A percentile compares a stretch with the other conserved stretches of the same genome.
These are phyloP conservation scores for Chimonanthus praecox DNA, from an alignment of 164 flowering plant species.

Conservation along the genomic window DNA sequence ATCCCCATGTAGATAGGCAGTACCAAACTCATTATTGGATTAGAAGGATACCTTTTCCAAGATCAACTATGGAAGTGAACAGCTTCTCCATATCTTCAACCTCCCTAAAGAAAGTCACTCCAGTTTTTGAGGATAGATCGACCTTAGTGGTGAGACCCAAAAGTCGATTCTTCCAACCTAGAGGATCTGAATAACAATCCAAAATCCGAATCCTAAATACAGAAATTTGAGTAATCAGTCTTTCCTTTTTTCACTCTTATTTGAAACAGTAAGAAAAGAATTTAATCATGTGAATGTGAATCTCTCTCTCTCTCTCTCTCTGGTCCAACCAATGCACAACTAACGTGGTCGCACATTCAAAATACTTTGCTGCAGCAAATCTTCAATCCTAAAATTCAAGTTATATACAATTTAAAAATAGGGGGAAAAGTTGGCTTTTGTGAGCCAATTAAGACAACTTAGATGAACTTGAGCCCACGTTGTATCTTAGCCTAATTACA, in stretches of 20 bases:
- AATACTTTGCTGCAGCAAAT: not conserved
- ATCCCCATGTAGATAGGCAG: not conserved
- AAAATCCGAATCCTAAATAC: constrained; percentile 58
- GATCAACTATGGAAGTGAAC: constrained; percentile 39
- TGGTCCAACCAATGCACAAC: too few species aligned
- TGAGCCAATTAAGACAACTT: not conserved
- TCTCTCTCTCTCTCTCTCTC: too few species aligned
- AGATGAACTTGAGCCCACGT: too few species aligned
- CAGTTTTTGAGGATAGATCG: constrained; percentile 11
- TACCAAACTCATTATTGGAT: not conserved
- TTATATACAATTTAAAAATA: not conserved
- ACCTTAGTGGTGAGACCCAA: constrained; percentile 15
- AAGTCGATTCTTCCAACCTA: constrained; percentile 74
- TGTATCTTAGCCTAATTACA: too few species aligned
- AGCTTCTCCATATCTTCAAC: constrained; percentile 58
- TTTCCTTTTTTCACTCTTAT: not conserved
- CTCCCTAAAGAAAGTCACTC: constrained; percentile 33
- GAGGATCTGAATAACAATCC: constrained; percentile 89
- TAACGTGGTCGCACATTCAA: not conserved
- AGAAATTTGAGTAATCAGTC: not conserved
- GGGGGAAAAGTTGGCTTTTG: not conserved
- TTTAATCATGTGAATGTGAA: not conserved
- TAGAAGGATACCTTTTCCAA: constrained; percentile 59
- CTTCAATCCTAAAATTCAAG: not conserved
- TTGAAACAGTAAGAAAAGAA: not conserved